Evolutionary conservation across 805 yeast genomes (phyloP), one percentile per base, ranked within the genome.

Genomic region (Wilhelminamyces savonicus): DNA sequence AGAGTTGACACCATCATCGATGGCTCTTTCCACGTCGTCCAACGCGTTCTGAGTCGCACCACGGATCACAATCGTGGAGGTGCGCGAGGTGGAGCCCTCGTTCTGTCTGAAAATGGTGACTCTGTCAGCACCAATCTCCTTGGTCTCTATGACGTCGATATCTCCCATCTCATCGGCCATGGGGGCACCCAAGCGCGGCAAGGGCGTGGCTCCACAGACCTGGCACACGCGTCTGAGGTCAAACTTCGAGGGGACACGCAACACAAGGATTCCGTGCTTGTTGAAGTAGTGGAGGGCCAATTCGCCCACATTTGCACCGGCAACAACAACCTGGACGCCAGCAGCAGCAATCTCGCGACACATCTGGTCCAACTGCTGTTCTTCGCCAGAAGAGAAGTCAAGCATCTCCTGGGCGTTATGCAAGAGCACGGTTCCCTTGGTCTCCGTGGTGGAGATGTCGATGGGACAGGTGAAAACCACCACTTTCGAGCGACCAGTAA

Each of bases 371-470:
- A 92, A 73, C 56, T 86, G 97, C 31, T 78, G 80, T 61, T 92
- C 98, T 62, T 92, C 98, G 47, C 97, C 97, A 66, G 82, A 84
- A 43, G 94, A 76, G 64, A 92, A 92, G 50, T 87, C 94, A 41
- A 90, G 69, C 97, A 92, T 88, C 60, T 92, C 97, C 57, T 90
- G 73, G 9, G 98, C 98, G 50, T 86, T 88, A 63, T 92, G 96
- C 43, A 92, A 71, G 48, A 92, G 68, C 28, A 92, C 98, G 11
- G 98, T 92, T 29, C 98, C 97, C 63, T 90, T 90, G 14, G 97
- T 90, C 64, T 92, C 98, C n/a, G 98, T 88, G 37, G 87, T 81
- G 10, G 96, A 81, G 37, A 85, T 85, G 60, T 92, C 98, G 32
- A 92, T 76, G 16, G 97, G 97, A 56, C 95, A 81, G 7, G 95